Evolutionary conservation across 2,329 filamentous ascomycete genomes (phyloP), one percentile per base, ranked within the genome.

Genomic region (Xylaria polymorpha): DNA sequence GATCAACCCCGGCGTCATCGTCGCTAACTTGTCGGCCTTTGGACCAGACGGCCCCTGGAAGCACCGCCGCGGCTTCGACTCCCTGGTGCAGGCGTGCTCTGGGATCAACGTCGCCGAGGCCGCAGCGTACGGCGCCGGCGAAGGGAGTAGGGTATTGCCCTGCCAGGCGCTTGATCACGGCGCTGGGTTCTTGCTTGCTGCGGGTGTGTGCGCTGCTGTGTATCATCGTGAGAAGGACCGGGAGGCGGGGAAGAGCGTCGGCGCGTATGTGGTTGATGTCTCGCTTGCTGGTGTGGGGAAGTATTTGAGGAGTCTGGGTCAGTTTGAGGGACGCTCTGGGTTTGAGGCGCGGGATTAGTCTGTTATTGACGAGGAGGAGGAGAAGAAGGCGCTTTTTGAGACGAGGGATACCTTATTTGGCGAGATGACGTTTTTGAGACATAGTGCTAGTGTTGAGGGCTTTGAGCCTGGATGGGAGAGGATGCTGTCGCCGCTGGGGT

Each of bases 91-190:
- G 75, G 86, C 86, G 8, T 86, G 83, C 64, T 83, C 84, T 0
- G 87, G 87, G 0, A 83, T 88, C 75, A 88, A 88, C 53, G 79
- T 86, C 1, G 85, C 84, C 0, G 87, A 89, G 72, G 86, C 86
- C 0, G 80, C 84, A 64, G 81, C 83, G 55, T 82, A 75, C 25
- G 82, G 79, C 2, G 67, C 74, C 0, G 81, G 80, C 0, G 82
- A 83, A 56, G 64, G 77, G 0, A 82, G 83, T 0, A 80, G 81
- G 0, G 77, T 82, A 0, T 78, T 83, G 39, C 87, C 87, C 0
- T 87, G 84, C 63, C 87, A 89, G 75, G 86, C 84, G 0, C 80
- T 89, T 0, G 87, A 90, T 73, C 86, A 89, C 68, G 85, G 82
- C 0, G 81, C 81, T 0, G 87, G 87, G 0, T 89, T 86, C 63